Evolutionary conservation across 805 yeast genomes (phyloP).

Genomic region (Barnettozyma siamensis): DNA sequence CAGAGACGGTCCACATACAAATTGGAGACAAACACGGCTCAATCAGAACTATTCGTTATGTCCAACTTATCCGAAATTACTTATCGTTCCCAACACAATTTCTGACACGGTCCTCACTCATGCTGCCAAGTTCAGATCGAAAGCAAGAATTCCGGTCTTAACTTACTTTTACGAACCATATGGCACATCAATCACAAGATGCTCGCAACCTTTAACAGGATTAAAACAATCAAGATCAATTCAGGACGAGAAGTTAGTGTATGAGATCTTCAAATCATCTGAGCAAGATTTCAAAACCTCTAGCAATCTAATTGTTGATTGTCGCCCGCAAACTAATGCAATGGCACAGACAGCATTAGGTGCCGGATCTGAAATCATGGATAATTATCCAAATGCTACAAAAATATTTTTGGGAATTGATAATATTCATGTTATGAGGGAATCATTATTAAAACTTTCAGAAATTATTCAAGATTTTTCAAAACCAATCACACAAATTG

Average conservation of each 20-base stretch:
- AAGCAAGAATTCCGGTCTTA: conserved; percentile 75
- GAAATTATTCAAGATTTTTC: conserved; percentile 63
- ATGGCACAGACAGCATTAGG: conserved; percentile 95
- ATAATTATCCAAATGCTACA: conserved; percentile 65
- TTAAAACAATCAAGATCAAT: conserved; percentile 78
- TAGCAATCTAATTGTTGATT: conserved; percentile 80
- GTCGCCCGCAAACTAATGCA: conserved; percentile 90
- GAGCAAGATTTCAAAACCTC: conserved; percentile 23
- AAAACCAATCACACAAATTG: conserved; percentile 43
- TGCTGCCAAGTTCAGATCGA: conserved; percentile 82
- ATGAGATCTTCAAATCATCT: conserved; percentile 67
- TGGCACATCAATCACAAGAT: conserved; percentile 76
- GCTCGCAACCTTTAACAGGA: conserved; percentile 92
- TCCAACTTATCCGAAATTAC: conserved; percentile 62
- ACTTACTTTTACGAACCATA: conserved; percentile 67
- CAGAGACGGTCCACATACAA: conserved; percentile 10
- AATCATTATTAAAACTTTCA: conserved; percentile 59
- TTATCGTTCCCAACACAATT: conserved; percentile 70
- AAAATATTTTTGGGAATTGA: conserved; percentile 86
- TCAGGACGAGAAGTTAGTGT: conserved; percentile 83
- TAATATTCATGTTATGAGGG: conserved; percentile 93
- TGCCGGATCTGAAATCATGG: conserved; percentile 96
- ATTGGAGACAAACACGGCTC: conserved; percentile 68
- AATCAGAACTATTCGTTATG: conserved; percentile 65
- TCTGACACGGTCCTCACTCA: conserved; percentile 80